phyloP scores from a whole-genome alignment of 192 early-diverging fungal genomes.

The Entophlyctis helioformis region DNA sequence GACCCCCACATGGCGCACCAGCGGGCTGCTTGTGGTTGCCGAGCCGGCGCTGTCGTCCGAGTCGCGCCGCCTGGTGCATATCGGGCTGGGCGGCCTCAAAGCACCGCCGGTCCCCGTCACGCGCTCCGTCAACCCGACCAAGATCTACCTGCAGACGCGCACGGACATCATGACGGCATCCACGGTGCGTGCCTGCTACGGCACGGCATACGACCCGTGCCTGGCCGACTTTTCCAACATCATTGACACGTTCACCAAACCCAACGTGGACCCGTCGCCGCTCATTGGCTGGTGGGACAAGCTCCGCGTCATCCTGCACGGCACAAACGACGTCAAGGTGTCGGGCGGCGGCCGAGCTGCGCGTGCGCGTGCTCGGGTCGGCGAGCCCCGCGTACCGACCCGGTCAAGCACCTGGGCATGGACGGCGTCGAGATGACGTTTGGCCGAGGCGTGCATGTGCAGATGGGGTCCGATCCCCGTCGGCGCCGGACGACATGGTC shows the following conservation, averaged over 20 bases:
- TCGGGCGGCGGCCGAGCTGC: conserved; percentile 27
- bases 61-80: conserved; percentile 16
- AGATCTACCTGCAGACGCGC: conserved; percentile 22
- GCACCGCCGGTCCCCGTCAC: conserved; percentile 15
- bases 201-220: conserved; percentile 22
- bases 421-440: conserved; percentile 29
- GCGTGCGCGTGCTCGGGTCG: conserved; percentile 27
- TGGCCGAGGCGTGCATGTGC: conserved; percentile 22
- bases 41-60: conserved; percentile 17
- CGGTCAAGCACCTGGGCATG: conserved; percentile 22
- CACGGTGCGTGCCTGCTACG: conserved; percentile 11
- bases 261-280: conserved; percentile 32
- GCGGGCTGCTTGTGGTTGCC: conserved; percentile 37
- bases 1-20: conserved; percentile 18
- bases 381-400: conserved; percentile 31
- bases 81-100: conserved; percentile 14
- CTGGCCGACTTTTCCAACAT: conserved; percentile 32
- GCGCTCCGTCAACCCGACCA: conserved; percentile 30
- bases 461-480: conserved; percentile 11
- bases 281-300: conserved; percentile 51
- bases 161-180: conserved; percentile 16
- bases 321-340: conserved; percentile 18
- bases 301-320: conserved; percentile 34
- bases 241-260: conserved; percentile 36
- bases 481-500: not conserved